phyloP scores from a whole-genome alignment of 345 rosid genomes.

The Eucalyptus decipiens region DNA sequence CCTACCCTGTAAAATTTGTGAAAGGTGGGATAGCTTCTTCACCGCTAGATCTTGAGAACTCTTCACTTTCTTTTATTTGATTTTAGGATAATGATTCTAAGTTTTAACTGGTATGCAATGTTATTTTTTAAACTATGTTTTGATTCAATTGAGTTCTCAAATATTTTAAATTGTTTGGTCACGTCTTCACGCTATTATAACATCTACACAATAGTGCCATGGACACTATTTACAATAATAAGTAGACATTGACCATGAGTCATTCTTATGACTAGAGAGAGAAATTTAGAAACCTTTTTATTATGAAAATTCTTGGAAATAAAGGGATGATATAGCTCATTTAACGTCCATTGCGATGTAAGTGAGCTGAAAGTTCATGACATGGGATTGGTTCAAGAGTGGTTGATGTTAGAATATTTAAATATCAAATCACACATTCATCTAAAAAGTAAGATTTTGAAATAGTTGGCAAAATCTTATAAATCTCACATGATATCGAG shows the following conservation, averaged over 20 bases:
- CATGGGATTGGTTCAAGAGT: background rate
- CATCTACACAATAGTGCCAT: background rate
- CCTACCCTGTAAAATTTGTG: constrained; percentile 12
- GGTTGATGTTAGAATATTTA: background rate
- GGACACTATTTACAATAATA: background rate
- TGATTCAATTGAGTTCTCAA: background rate
- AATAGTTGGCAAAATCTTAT: background rate
- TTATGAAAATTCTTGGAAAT: background rate
- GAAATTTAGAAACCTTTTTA: background rate
- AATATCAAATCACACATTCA: background rate
- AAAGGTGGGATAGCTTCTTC: background rate
- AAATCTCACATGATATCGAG: background rate
- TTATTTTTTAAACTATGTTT: background rate
- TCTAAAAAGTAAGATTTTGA: background rate
- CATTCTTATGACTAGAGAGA: background rate
- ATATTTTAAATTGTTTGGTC: background rate
- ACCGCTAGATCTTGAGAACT: background rate
- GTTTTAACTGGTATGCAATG: background rate
- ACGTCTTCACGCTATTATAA: background rate
- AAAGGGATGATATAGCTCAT: background rate
- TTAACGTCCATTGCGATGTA: background rate
- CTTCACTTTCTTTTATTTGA: background rate
- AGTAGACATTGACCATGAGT: background rate
- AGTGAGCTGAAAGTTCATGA: background rate
- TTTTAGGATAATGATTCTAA: background rate